Conservation (phyloP, 1,284 basidiomycete species). For the Puccinia coronata region DNA sequence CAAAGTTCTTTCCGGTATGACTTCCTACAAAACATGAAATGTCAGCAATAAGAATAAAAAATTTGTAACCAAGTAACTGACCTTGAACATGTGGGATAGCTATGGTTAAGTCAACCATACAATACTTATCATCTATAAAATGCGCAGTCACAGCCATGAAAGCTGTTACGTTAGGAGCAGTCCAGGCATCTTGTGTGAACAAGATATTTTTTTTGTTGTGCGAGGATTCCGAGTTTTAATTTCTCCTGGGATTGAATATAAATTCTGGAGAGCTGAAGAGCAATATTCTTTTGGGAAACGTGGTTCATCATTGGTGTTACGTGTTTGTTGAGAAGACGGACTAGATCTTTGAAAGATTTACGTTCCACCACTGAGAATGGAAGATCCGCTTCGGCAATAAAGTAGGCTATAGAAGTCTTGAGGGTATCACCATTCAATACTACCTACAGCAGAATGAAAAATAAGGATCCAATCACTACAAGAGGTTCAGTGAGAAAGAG, state of each 20-base stretch:
- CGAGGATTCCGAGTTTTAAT: not conserved
- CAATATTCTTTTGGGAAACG: not conserved
- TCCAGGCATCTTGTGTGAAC: not conserved
- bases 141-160: conserved; percentile 7
- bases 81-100: not conserved
- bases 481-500: too few species aligned
- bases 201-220: not conserved
- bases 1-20: not conserved
- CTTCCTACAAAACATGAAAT: not conserved
- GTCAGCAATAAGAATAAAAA: not conserved
- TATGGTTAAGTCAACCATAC: not conserved
- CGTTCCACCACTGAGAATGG: not conserved
- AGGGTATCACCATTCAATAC: too few species aligned
- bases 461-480: too few species aligned
- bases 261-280: not conserved
- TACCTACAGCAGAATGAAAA: too few species aligned
- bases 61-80: not conserved
- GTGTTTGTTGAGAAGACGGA: not conserved
- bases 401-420: not conserved
- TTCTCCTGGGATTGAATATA: not conserved
- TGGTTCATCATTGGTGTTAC: not conserved
- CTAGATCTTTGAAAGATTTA: not conserved
- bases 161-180: not conserved
- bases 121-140: not conserved
- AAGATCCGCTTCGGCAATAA: conserved; percentile 1